Base-by-base conservation (phyloP, 768 basidiomycete genomes). In the Mycena alexandri region DNA sequence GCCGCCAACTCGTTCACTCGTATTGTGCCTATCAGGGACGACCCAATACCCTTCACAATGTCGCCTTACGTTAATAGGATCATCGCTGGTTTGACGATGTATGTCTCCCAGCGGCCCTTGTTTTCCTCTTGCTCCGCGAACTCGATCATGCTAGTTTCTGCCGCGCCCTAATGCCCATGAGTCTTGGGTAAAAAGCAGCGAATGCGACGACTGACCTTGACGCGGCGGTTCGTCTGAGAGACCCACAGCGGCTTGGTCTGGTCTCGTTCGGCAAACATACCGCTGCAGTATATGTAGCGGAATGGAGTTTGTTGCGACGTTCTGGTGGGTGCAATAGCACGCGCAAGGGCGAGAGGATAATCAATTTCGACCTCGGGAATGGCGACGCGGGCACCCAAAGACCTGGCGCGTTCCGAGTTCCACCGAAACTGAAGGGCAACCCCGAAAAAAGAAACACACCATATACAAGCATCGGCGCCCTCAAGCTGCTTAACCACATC, bases 331-430 rank as follows among this genome's bases (percentile, higher is more conserved):
- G 52, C 25, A 3, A 65, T n/a, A 5, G 64, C 50, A 14, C 50
- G 47, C 5, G 56, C 64, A 13, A 60, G 34, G 9, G 55, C 58
- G 25, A 65, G 56, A n/a, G 64, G 64, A 48, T 65, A 65, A 43
- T 65, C 64, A 29, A 65, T 38, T 41, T 65, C 64, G 57, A 65
- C 64, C 52, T 65, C 64, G 10, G 62, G 62, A 19, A 63, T 41
- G 44, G 43, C 62, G 19, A 24, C 29, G 22, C 22, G 38, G n/a
- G 62, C 42, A 13, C 62, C 62, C 41, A 63, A 36, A 10, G 62
- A 38, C 62, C 62, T 63, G 29, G 29, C 6, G 29, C 29, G 29
- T 29, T 29, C 29, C n/a, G n/a, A 29, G 29, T 29, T 29, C 29
- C 3, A 29, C 29, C 6, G 29, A 29, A 29, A 29, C 29, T 29